A percentile compares a stretch with the other conserved stretches of the same genome.
Evolutionary conservation across 345 rosid species (phyloP).

Genomic region (Streptanthus diversifolius): DNA sequence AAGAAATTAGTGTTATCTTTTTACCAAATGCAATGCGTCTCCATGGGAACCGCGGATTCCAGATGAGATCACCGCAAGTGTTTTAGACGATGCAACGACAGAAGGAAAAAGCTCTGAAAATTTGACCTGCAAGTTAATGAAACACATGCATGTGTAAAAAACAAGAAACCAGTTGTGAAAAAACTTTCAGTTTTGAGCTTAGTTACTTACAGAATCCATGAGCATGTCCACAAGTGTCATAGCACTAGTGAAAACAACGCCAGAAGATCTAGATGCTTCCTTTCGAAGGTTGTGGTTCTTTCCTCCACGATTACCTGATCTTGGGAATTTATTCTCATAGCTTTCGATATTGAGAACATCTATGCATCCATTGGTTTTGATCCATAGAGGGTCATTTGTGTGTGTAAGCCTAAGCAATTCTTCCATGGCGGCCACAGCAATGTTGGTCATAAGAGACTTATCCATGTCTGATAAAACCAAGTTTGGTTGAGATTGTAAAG

Average conservation of each 20-base stretch:
- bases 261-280: conserved; percentile 83
- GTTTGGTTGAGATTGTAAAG: conserved; percentile 53
- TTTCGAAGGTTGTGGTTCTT: conserved; percentile 56
- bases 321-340: conserved; percentile 61
- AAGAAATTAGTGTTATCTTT: background rate
- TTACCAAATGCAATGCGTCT: conserved; percentile 32
- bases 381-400: conserved; percentile 80
- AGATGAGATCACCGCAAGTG: conserved; percentile 67
- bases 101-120: conserved; percentile 75
- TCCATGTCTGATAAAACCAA: conserved; percentile 72
- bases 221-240: conserved; percentile 79
- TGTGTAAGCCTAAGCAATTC: conserved; percentile 82
- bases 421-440: conserved; percentile 71
- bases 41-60: conserved; percentile 51
- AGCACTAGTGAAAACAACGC: conserved; percentile 73
- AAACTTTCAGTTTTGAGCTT: background rate
- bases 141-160: background rate
- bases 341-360: conserved; percentile 63
- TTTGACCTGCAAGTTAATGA: conserved; percentile 50
- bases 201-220: conserved; percentile 73
- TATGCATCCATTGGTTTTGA: conserved; percentile 50
- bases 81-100: conserved; percentile 58
- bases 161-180: background rate
- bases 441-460: conserved; percentile 75
- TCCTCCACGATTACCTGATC: conserved; percentile 43